A percentile compares a stretch with the other conserved stretches of the same genome.
Evolutionary conservation across 208 protist species (phyloP).

Genomic region (Novymonas esmeraldas): DNA sequence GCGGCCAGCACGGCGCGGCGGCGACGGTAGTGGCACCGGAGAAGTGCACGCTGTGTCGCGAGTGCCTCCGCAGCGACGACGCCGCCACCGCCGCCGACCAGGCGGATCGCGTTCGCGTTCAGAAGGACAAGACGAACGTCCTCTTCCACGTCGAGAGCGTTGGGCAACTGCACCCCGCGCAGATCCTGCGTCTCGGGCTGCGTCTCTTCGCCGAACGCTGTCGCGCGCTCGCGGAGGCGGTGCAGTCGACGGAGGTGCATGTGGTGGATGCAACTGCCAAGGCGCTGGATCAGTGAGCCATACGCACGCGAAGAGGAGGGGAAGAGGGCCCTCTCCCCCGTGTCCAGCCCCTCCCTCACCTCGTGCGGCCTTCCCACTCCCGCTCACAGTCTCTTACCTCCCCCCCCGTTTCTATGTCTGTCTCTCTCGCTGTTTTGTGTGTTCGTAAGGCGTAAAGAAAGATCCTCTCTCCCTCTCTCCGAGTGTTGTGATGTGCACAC

Average conservation of each 20-base stretch:
- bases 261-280: slow-evolving; percentile 31
- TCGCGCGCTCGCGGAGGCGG: slow-evolving; percentile 59
- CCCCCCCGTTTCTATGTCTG: too few relatives aligned
- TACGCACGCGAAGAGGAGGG: too few relatives aligned
- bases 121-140: slow-evolving; percentile 87
- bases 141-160: slow-evolving; percentile 91
- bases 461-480: too few relatives aligned
- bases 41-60: slow-evolving; percentile 97
- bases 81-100: slow-evolving; percentile 1
- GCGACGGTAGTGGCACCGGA: slow-evolving; percentile 81
- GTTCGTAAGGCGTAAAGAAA: too few relatives aligned
- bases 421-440: too few relatives aligned
- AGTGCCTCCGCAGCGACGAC: slow-evolving; percentile 94
- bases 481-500: too few relatives aligned
- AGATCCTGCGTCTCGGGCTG: slow-evolving; percentile 79
- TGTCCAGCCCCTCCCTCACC: too few relatives aligned
- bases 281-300: slow-evolving; percentile 22
- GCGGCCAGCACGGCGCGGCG: slow-evolving; percentile 48
- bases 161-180: slow-evolving; percentile 72
- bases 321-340: too few relatives aligned
- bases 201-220: slow-evolving; percentile 79
- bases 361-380: too few relatives aligned
- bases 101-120: slow-evolving; percentile 58
- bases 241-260: slow-evolving; percentile 74
- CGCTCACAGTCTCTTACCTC: too few relatives aligned